phyloP scores from a whole-genome alignment of 139 green algal species.

The Monoraphidium neglectum region DNA sequence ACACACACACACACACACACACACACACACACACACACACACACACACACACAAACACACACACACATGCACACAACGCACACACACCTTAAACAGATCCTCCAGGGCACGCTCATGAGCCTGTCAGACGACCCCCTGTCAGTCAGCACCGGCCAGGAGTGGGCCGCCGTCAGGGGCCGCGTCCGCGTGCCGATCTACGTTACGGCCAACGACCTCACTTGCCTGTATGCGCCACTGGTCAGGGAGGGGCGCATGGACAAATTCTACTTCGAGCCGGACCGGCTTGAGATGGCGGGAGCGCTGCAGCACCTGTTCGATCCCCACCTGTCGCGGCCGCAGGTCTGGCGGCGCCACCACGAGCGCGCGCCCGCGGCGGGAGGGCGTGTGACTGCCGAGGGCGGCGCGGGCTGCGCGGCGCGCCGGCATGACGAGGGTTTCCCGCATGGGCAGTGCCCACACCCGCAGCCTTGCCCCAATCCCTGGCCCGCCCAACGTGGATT shows the following conservation, averaged over 20 bases:
- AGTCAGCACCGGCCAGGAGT: slow-evolving; percentile 8
- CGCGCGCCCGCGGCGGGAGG: too few species aligned
- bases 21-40: too few species aligned
- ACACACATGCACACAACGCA: too few species aligned
- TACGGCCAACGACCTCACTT: slow-evolving; percentile 54
- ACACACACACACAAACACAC: too few species aligned
- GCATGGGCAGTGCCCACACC: too few species aligned
- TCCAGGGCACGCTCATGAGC: slow-evolving; percentile 43
- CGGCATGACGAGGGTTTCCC: too few species aligned
- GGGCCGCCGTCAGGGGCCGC: not conserved
- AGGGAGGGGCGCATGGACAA: slow-evolving; percentile 40
- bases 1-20: too few species aligned
- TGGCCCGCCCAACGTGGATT: too few species aligned
- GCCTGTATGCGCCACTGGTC: slow-evolving; percentile 76
- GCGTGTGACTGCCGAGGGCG: too few species aligned
- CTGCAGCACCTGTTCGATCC: not conserved
- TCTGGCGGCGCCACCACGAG: too few species aligned
- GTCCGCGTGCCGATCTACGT: slow-evolving; percentile 38
- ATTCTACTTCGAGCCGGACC: slow-evolving; percentile 34
- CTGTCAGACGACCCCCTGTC: slow-evolving; percentile 40
- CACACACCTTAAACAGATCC: slow-evolving; percentile 42
- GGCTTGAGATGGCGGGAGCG: slow-evolving; percentile 21
- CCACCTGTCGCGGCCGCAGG: not conserved
- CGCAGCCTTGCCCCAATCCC: too few species aligned
- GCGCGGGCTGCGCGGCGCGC: too few species aligned